Percentiles rank a stretch among this genome's conserved stretches.
Conservation (phyloP, 352 stramenopile species). For the Saprolegnia diclina region DNA sequence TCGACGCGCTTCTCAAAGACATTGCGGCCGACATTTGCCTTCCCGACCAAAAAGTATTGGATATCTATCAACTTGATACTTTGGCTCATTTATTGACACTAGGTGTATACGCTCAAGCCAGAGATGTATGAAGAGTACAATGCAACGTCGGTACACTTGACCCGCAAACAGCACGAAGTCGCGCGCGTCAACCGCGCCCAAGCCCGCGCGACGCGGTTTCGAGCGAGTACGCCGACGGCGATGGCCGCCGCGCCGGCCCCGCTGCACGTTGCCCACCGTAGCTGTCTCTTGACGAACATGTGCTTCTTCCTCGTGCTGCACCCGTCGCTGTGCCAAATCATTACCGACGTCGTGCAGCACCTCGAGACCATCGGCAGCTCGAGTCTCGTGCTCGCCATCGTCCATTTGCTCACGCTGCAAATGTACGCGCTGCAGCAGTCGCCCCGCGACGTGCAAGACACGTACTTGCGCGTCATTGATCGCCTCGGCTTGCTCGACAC, state of each 20-base stretch:
- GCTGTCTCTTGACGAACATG: too few relatives aligned
- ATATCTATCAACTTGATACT: neutral
- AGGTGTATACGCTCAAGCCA: slow-evolving; percentile 65
- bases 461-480: neutral
- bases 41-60: slow-evolving; percentile 22
- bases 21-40: slow-evolving; percentile 75
- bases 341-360: neutral
- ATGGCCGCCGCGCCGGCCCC: neutral
- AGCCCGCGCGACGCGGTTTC: slow-evolving; percentile 59
- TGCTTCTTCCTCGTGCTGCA: slow-evolving; percentile 37
- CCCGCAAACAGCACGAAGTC: slow-evolving; percentile 80
- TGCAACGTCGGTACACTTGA: slow-evolving; percentile 80
- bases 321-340: neutral
- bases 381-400: slow-evolving; percentile 27
- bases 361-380: neutral
- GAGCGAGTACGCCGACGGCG: slow-evolving; percentile 31
- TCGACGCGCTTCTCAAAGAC: slow-evolving; percentile 57
- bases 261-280: neutral
- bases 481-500: neutral
- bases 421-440: slow-evolving; percentile 72
- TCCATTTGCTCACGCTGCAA: slow-evolving; percentile 78
- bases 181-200: slow-evolving; percentile 86
- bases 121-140: slow-evolving; percentile 81
- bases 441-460: neutral
- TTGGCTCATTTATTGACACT: neutral